Evolutionary conservation across 176 grass and related monocot genomes (phyloP), one percentile per base, ranked within the genome.

Genomic region (Hordeum marinum): DNA sequence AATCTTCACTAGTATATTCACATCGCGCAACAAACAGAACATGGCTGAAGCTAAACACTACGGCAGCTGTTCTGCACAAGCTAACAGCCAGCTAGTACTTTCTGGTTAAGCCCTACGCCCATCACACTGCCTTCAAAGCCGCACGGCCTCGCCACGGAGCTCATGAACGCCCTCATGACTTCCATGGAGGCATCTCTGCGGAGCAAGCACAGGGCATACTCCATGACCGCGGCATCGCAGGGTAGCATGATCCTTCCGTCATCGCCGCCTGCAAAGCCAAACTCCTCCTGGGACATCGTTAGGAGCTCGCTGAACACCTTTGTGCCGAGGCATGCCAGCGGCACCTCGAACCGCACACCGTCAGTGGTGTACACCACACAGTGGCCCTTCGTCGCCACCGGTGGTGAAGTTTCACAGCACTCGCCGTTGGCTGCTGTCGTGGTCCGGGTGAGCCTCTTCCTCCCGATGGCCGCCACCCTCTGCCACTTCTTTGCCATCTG

Each of bases 271-370:
- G 27, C 20, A 32, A 87, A 92, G 7, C 92, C 85, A 2, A 90
- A 94, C 66, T 83, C 92, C 57, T 94, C 91, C 67, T 86, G 88
- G 0, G 93, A 86, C 79, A 95, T 37, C 21, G 17, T n/a, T 9
- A 95, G 79, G 24, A 95, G 82, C 76, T 90, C 88, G 8, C 23
- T 2, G n/a, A 92, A 66, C 71, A 95, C 45, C 17, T 1, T 42
- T 4, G 39, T 88, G 31, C 69, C 52, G 1, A 95, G 90, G 24
- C 75, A 90, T 0, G 34, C 17, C 52, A 95, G 37, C 0, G 85
- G 93, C n/a, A 92, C 84, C 88, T 90, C 85, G 2, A 95, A 90
- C 31, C 83, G 74, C 63, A 21, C 69, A 13, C 82, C 57, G 0
- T 95, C 80, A 0, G 74, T 63, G 29, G 29, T 29, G 29, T 29